Base-by-base conservation (phyloP, 2,329 filamentous ascomycete species). In the Fusarium ambrosium region DNA sequence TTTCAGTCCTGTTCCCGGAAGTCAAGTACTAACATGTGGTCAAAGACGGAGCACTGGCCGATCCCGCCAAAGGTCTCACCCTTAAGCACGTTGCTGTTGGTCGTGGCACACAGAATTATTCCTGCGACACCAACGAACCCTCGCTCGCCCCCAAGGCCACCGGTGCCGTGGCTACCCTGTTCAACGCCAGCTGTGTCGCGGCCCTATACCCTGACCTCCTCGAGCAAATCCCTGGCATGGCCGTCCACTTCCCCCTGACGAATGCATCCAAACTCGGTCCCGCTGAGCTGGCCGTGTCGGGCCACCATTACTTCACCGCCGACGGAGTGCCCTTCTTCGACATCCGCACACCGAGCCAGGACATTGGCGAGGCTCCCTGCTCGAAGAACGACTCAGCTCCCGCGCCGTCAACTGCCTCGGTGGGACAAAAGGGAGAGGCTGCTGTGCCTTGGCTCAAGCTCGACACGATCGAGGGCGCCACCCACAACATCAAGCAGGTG, bases 41-140 rank as follows among this genome's bases (percentile, higher is more conserved):
- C 18, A 34, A 60, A 69, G 73, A 74, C 48, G 86, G 86, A 8
- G 85, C 89, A 18, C 88, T 97, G 8, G 91, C 93, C 16, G 73
- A 86, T 9, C 90, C 91, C 16, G 84, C 90, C 1, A 75, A 85
- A 8, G 93, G 92, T 66, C 86, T 94, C 34, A 85, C 81, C 4
- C 87, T 97, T 61, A 89, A 90, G 80, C 94, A 97, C 83, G 93
- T 98, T 64, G 94, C 93, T 80, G 87, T 98, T 72, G 96, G 96
- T 79, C 92, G 94, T 53, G 96, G 96, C 70, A 97, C 94, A 9
- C 92, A 98, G 85, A 98, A 98, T 88, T 98, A 98, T 87, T 97
- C 94, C 62, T 98, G 96, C 87, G 86, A 89, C 68, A 85, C 88
- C 64, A 84, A 84, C 72, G 89, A 93, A 77, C 81, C 89, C 2